Conservation (phyloP, 371 early-diverging fungal genomes). For the Mortierella polycephala region DNA sequence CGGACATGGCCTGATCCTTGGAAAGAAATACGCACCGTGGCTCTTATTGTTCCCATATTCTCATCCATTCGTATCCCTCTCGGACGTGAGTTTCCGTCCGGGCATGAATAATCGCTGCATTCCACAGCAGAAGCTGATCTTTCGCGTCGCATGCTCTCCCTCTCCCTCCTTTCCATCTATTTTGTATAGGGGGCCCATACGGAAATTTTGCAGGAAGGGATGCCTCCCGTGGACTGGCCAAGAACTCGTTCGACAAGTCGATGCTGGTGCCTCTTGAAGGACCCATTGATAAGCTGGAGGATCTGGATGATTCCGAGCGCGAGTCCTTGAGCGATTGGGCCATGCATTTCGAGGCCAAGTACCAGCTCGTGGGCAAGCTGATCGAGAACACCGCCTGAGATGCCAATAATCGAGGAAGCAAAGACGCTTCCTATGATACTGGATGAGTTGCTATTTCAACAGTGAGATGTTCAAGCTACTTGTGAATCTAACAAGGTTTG, state of each 20-base stretch:
- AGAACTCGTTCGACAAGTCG: constrained; percentile 87
- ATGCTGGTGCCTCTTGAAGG: constrained; percentile 77
- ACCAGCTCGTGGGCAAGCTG: constrained; percentile 78
- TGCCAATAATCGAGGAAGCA: too few species aligned
- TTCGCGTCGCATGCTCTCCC: background rate
- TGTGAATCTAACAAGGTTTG: too few species aligned
- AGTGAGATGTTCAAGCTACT: too few species aligned
- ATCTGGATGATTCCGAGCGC: constrained; percentile 79
- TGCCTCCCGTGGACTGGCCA: constrained; percentile 88
- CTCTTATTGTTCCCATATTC: background rate
- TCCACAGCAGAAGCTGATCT: background rate
- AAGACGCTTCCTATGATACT: too few species aligned
- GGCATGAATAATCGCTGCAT: background rate
- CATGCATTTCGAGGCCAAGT: constrained; percentile 77
- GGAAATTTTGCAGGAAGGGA: constrained; percentile 92
- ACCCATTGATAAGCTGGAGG: constrained; percentile 85
- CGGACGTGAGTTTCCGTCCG: background rate
- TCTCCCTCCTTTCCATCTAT: background rate
- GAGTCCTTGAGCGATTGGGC: constrained; percentile 84
- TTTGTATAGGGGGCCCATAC: constrained; percentile 79
- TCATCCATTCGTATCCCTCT: too few species aligned
- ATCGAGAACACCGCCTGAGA: constrained; percentile 59
- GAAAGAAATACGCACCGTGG: background rate
- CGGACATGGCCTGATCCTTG: too few species aligned
- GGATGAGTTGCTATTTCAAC: too few species aligned